Evolutionary conservation across 345 rosid species (phyloP), one percentile per base, ranked within the genome.

Genomic region (Gossypium mustelinum): DNA sequence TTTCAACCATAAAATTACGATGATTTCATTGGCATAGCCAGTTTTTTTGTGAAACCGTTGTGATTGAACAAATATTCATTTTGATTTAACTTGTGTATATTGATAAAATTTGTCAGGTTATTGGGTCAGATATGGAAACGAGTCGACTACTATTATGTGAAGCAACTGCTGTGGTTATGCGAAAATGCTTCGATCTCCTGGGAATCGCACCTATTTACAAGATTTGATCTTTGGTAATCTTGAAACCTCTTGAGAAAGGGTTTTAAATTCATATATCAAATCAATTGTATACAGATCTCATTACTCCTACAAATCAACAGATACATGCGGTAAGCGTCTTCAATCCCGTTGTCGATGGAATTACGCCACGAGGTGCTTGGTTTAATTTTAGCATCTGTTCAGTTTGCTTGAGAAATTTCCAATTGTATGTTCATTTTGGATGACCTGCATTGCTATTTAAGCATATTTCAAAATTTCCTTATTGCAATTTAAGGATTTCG

Each of bases 151-250:
- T 95, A 67, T 82, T 95, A 11, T 93, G 98, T 61, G 96, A 93
- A 88, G 98, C 98, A 69, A 88, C 98, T 0, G 99, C 98, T 1
- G 81, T 82, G 34, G 99, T 93, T 6, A 95, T 95, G 97, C 65
- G 98, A 72, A 88, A 91, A 85, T 92, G 99, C 86, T 93, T 95
- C 78, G 79, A 84, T 74, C 97, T 57, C 13, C 92, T 93, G 27
- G 97, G 98, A 71, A 89, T 95, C 65, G 83, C 78, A 22, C 94
- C 98, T 1, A 94, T 95, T 73, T 89, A 90, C 90, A 93, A 89
- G 88, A 88, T 93, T 78, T 93, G 80, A 86, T 10, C 41, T 34
- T 34, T 34, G 41, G 41, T 34, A 34, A 5, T 34, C 39, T 34
- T 34, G 41, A 5, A 34, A 34, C 41, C 41, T 34, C 7, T 34